phyloP scores from a whole-genome alignment of 306 rosid species.

The Quercus gilva region DNA sequence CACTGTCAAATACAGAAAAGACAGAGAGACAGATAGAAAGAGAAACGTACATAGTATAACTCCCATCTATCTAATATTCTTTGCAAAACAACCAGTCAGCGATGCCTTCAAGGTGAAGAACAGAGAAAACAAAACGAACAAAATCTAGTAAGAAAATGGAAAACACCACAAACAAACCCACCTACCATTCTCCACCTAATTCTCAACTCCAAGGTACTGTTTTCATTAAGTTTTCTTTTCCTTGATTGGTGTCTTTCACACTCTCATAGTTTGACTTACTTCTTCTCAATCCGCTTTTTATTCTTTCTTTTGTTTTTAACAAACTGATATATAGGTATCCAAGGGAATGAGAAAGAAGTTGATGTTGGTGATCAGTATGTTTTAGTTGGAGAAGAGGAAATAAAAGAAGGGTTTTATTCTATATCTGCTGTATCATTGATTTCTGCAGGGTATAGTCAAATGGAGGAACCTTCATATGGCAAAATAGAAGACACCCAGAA shows the following conservation, averaged over 20 bases:
- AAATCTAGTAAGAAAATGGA: slow-evolving; percentile 21
- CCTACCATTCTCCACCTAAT: slow-evolving; percentile 39
- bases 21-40: not conserved
- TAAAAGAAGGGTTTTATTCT: not conserved
- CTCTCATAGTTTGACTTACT: not conserved
- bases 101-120: slow-evolving; percentile 33
- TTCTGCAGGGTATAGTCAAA: slow-evolving; percentile 20
- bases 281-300: not conserved
- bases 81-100: slow-evolving; percentile 35
- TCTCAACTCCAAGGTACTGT: slow-evolving; percentile 31
- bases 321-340: slow-evolving; percentile 1
- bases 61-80: slow-evolving; percentile 41
- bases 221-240: not conserved
- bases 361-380: not conserved
- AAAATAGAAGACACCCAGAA: slow-evolving; percentile 26
- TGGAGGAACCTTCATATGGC: slow-evolving; percentile 50
- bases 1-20: not conserved
- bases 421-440: not conserved
- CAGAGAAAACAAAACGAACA: slow-evolving; percentile 24
- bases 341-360: slow-evolving; percentile 6
- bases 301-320: not conserved
- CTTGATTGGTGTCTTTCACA: slow-evolving; percentile 15
- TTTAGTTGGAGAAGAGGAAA: slow-evolving; percentile 26
- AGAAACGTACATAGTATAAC: not conserved
- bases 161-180: slow-evolving; percentile 15